Evolutionary conservation across 805 yeast species (phyloP).

Genomic region (Phaffomyces antillensis): DNA sequence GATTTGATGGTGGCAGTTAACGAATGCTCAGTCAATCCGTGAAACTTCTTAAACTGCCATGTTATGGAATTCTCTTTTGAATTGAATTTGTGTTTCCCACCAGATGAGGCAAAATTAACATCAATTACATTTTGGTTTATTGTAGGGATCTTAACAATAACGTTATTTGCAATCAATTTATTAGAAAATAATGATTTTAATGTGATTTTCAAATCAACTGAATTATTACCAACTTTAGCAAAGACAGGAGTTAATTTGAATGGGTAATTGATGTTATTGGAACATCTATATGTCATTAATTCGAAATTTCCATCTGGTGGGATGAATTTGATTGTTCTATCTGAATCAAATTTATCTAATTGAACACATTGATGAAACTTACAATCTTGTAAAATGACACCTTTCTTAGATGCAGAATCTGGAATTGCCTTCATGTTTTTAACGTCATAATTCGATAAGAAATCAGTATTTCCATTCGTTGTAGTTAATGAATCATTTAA

Average conservation of each 20-base stretch:
- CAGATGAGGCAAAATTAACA: slow-evolving; percentile 36
- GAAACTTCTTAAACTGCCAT: slow-evolving; percentile 67
- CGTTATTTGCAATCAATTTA: slow-evolving; percentile 55
- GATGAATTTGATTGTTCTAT: slow-evolving; percentile 58
- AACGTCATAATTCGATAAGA: slow-evolving; percentile 22
- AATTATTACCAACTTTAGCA: slow-evolving; percentile 34
- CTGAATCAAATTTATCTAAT: slow-evolving; percentile 57
- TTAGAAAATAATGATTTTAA: slow-evolving; percentile 55
- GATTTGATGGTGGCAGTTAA: slow-evolving; percentile 49
- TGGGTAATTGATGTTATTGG: slow-evolving; percentile 60
- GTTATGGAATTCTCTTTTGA: slow-evolving; percentile 56
- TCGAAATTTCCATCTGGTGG: slow-evolving; percentile 91
- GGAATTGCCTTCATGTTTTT: slow-evolving; percentile 27
- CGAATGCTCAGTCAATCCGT: slow-evolving; percentile 58
- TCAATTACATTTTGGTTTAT: slow-evolving; percentile 54
- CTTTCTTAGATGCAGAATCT: slow-evolving; percentile 6
- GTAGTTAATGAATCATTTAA: slow-evolving; percentile 47
- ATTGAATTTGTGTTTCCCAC: slow-evolving; percentile 63
- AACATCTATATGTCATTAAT: slow-evolving; percentile 64
- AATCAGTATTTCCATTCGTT: slow-evolving; percentile 17
- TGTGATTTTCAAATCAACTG: slow-evolving; percentile 50
- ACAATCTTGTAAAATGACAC: slow-evolving; percentile 62
- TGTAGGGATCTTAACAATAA: slow-evolving; percentile 54
- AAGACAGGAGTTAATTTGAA: slow-evolving; percentile 57
- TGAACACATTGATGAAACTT: slow-evolving; percentile 86